phyloP scores from a whole-genome alignment of 2,329 filamentous ascomycete species.

The Ascocoryne sarcoides region DNA sequence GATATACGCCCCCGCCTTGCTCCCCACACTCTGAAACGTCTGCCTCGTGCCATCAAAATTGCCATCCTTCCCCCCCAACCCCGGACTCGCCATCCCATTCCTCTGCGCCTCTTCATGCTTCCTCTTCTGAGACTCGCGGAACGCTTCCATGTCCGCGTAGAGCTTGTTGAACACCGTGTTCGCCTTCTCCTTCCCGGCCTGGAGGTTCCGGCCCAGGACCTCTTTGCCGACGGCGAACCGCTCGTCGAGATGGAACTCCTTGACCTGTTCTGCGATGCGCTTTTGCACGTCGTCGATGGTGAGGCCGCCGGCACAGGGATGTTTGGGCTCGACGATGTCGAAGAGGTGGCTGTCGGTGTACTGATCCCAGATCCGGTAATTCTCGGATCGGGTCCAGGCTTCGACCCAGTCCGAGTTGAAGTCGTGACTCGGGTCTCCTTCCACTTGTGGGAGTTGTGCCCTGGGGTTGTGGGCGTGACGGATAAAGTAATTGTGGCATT shows the following conservation, averaged over 20 bases:
- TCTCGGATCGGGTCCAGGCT: constrained; percentile 81
- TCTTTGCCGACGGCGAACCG: constrained; percentile 76
- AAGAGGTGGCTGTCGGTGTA: constrained; percentile 82
- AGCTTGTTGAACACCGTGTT: constrained; percentile 79
- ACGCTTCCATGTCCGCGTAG: constrained; percentile 80
- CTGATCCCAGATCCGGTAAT: constrained; percentile 80
- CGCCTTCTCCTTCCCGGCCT: constrained; percentile 79
- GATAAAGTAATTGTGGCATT: constrained; percentile 68
- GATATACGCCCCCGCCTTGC: constrained; percentile 54
- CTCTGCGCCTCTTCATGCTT: constrained; percentile 46
- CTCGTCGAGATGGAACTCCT: constrained; percentile 89
- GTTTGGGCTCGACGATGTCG: constrained; percentile 84
- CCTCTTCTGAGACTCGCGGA: constrained; percentile 65
- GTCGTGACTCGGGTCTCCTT: constrained; percentile 77
- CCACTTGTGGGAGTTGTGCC: constrained; percentile 54
- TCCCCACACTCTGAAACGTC: constrained; percentile 40
- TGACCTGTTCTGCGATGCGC: constrained; percentile 81
- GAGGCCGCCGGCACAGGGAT: constrained; percentile 86
- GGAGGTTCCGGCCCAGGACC: constrained; percentile 79
- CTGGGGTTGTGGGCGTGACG: constrained; percentile 48
- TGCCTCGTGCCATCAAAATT: constrained; percentile 38
- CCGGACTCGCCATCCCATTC: constrained; percentile 19
- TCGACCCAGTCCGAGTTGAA: constrained; percentile 80
- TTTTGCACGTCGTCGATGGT: constrained; percentile 93
- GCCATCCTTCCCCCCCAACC: constrained; percentile 13